These are phyloP conservation scores for Hericium coralloides DNA, from an alignment of 768 basidiomycete species.

Conservation along the genomic window DNA sequence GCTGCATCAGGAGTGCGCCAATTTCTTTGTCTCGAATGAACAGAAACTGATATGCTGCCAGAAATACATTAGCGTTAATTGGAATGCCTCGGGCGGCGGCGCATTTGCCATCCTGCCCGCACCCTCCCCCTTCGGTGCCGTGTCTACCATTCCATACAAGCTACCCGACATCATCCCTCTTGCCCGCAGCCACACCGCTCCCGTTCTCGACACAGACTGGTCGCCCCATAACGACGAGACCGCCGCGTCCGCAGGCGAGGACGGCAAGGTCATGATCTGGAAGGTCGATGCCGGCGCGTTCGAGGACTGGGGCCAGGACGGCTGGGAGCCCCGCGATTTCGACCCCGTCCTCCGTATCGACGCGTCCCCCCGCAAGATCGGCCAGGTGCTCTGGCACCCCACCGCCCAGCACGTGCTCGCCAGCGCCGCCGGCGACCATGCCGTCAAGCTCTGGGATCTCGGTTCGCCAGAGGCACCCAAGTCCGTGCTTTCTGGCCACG, in stretches of 20 bases:
- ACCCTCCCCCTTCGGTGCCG: constrained; percentile 56
- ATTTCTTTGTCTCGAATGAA: background rate
- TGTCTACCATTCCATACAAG: constrained; percentile 56
- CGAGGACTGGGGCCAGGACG: constrained; percentile 78
- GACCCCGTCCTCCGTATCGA: constrained; percentile 78
- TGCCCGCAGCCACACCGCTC: constrained; percentile 75
- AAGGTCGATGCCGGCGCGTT: constrained; percentile 63
- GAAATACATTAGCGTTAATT: constrained; percentile 84
- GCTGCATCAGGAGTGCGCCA: constrained; percentile 68
- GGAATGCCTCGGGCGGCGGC: constrained; percentile 87
- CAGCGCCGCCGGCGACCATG: constrained; percentile 74
- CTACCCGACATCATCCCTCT: constrained; percentile 90
- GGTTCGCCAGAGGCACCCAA: constrained; percentile 59
- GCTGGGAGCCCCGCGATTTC: constrained; percentile 76
- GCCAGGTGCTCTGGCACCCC: constrained; percentile 91
- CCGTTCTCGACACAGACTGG: constrained; percentile 95
- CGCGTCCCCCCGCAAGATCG: constrained; percentile 80
- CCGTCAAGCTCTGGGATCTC: constrained; percentile 89
- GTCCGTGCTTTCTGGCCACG: constrained; percentile 60
- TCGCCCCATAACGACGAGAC: constrained; percentile 87
- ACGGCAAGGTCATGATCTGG: constrained; percentile 91
- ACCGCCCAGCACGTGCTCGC: constrained; percentile 83
- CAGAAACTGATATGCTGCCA: constrained; percentile 1
- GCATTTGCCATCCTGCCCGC: constrained; percentile 93
- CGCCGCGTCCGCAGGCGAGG: constrained; percentile 89